Evolutionary conservation across 768 basidiomycete species (phyloP).

Genomic region (Mycena venus): DNA sequence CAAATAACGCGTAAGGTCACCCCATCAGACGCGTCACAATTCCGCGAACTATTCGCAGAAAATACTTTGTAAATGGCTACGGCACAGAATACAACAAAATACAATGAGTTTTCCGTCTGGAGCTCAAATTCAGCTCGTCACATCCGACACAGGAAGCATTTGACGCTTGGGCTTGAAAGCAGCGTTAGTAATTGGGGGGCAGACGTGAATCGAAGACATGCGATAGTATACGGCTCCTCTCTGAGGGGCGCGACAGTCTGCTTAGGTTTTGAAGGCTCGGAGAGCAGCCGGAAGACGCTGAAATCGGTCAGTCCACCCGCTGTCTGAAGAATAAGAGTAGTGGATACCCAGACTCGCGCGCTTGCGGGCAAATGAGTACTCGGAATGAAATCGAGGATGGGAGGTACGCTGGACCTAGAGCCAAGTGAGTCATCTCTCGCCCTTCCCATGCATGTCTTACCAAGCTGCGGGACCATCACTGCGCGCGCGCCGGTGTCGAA

Average conservation of each 20-base stretch:
- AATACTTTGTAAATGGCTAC: no score
- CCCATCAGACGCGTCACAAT: no score
- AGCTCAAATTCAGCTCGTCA: no score
- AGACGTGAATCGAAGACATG: not conserved
- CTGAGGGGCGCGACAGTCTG: not conserved
- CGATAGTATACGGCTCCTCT: constrained; percentile 30
- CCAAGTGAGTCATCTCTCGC: not conserved
- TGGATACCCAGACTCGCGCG: constrained; percentile 34
- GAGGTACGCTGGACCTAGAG: constrained; percentile 49
- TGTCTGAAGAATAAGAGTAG: not conserved
- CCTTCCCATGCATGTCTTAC: constrained; percentile 50
- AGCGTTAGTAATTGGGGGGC: not conserved
- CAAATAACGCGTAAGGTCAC: no score
- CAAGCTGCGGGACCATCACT: constrained; percentile 76
- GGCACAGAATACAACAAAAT: no score
- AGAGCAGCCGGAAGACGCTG: constrained; percentile 25
- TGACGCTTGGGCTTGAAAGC: constrained; percentile 5
- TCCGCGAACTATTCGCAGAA: no score
- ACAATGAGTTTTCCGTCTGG: no score
- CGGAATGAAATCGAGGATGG: constrained; percentile 49
- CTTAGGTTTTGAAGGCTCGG: constrained; percentile 17
- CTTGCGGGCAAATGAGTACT: constrained; percentile 35
- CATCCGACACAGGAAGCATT: constrained; percentile 10
- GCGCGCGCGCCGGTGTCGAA: constrained; percentile 76
- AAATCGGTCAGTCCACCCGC: not conserved